These are phyloP conservation scores for Vicia villosa DNA, from an alignment of 306 rosid species.

Conservation along the genomic window DNA sequence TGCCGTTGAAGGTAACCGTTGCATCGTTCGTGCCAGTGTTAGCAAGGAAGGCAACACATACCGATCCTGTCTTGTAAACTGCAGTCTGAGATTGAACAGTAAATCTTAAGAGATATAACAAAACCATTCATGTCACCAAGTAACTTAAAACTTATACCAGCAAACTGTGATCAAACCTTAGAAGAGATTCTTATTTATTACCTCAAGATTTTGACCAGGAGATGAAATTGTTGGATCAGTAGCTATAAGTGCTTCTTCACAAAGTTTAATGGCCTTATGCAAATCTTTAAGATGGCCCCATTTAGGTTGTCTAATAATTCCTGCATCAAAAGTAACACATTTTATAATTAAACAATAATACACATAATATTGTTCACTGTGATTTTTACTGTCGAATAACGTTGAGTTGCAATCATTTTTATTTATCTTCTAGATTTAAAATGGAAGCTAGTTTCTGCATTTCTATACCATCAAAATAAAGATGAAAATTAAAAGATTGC, in stretches of 20 bases:
- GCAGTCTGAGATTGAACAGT: constrained; percentile 60
- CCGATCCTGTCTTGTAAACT: constrained; percentile 69
- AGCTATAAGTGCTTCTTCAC: constrained; percentile 78
- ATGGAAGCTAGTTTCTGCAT: constrained; percentile 17
- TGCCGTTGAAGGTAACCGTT: constrained; percentile 71
- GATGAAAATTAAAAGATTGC: constrained; percentile 33
- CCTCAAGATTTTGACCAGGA: constrained; percentile 81
- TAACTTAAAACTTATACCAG: neutral
- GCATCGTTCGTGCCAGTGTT: constrained; percentile 67
- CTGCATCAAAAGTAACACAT: constrained; percentile 50
- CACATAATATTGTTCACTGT: too few species aligned
- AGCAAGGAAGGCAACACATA: constrained; percentile 88
- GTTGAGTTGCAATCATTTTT: too few species aligned
- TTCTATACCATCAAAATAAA: constrained; percentile 1
- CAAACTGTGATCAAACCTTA: neutral
- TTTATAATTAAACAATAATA: too few species aligned
- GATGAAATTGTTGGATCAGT: constrained; percentile 72
- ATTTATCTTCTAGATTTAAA: too few species aligned
- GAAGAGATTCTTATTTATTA: constrained; percentile 31
- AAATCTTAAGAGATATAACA: neutral
- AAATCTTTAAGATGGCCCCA: constrained; percentile 97
- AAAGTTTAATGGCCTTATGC: constrained; percentile 83
- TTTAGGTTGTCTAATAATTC: constrained; percentile 85
- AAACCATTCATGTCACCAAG: neutral
- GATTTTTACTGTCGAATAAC: too few species aligned